Percentiles rank a stretch among this genome's conserved stretches.
Evolutionary conservation across 495 filamentous ascomycete species (phyloP).

Genomic region (Neurospora africana): DNA sequence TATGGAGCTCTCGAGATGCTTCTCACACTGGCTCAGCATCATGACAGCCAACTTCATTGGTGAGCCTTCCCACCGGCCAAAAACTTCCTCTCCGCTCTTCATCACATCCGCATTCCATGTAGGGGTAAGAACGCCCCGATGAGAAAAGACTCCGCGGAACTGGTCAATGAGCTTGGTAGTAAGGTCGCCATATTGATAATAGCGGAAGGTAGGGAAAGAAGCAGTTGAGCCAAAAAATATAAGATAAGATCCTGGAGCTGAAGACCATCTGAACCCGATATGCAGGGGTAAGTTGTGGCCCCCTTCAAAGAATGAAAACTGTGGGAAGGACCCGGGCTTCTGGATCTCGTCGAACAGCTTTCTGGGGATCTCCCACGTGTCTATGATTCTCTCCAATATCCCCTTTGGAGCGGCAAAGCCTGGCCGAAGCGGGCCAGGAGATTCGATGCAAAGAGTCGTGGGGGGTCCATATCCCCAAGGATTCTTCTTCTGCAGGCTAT

Average conservation of each 20-base stretch:
- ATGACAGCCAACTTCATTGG: accelerated
- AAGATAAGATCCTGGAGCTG: not conserved
- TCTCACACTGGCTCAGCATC: not conserved
- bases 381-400: not conserved
- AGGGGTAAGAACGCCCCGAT: not conserved
- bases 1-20: not conserved
- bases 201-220: too few relatives aligned
- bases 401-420: not conserved
- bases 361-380: not conserved
- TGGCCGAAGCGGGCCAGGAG: not conserved
- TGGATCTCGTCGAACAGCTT: not conserved
- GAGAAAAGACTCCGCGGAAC: not conserved
- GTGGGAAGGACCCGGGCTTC: not conserved
- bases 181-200: too few relatives aligned
- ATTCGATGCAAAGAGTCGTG: not conserved
- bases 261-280: not conserved
- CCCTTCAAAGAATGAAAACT: not conserved
- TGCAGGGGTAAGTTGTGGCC: too few relatives aligned
- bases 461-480: not conserved
- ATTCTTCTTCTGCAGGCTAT: not conserved
- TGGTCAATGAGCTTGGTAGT: not conserved
- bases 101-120: not conserved
- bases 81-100: not conserved
- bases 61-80: not conserved
- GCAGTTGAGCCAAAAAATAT: not conserved